Evolutionary conservation across 106 monocot species (phyloP), one percentile per base, ranked within the genome.

Genomic region (Allium sativum): DNA sequence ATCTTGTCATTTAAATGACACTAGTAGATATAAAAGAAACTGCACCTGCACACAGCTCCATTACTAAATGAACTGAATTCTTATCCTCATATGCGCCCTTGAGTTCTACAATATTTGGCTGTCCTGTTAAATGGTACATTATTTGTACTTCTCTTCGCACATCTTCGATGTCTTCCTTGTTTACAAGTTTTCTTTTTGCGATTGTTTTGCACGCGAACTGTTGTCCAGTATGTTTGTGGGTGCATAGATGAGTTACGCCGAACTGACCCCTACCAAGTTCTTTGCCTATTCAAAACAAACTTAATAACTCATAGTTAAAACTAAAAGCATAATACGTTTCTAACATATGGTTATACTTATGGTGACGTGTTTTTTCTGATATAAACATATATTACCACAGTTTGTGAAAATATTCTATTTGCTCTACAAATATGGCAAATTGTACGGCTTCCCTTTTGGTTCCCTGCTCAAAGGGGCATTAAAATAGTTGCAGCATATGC

Each of bases 11-110:
- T n/a, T n/a, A n/a, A n/a, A n/a, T n/a, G n/a, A n/a, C n/a, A n/a
- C n/a, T n/a, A n/a, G n/a, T n/a, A n/a, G n/a, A n/a, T n/a, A n/a
- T n/a, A n/a, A n/a, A n/a, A n/a, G n/a, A n/a, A n/a, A n/a, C n/a
- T n/a, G n/a, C 86, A 21, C 86, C 86, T 70, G 78, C 81, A 70
- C 86, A 86, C 31, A 81, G 73, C 67, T 86, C 86, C 86, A 86
- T 86, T 9, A 86, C 70, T 14, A 86, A 66, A 44, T 85, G 59
- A 22, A 85, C 81, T 17, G 74, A 60, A 19, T 47, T 55, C 18
- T 65, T 66, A 20, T 77, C 77, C 72, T 77, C 77, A 54, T 61
- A 67, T 2, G 46, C 53, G 18, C 21, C 66, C 42, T 42, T 44
- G 20, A 77, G 65, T 44, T 77, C 77, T 12, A 77, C 77, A 47